Evolutionary conservation across 495 filamentous ascomycete genomes (phyloP).

Genomic region (Xylaria nigripes): DNA sequence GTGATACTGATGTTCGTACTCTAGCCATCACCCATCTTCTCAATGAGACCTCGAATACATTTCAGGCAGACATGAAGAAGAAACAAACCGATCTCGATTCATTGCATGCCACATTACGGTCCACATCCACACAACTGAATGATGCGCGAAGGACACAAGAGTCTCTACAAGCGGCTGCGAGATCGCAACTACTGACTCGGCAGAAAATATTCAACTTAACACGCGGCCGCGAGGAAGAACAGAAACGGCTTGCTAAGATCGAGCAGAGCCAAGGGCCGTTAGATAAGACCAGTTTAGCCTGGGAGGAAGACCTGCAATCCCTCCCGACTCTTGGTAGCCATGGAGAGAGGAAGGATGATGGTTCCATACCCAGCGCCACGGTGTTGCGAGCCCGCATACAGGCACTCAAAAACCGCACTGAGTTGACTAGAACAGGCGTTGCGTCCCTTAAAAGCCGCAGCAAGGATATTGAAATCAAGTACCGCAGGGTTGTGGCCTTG

Average conservation of each 20-base stretch:
- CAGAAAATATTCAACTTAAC: slow-evolving; percentile 42
- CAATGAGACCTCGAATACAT: slow-evolving; percentile 60
- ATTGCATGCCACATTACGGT: slow-evolving; percentile 66
- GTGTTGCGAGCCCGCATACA: slow-evolving; percentile 38
- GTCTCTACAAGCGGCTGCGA: slow-evolving; percentile 50
- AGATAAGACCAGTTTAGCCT: slow-evolving; percentile 24
- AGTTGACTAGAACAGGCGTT: slow-evolving; percentile 51
- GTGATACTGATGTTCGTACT: slow-evolving; percentile 4
- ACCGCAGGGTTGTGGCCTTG: slow-evolving; percentile 59
- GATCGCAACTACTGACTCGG: slow-evolving; percentile 35
- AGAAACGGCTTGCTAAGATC: slow-evolving; percentile 30
- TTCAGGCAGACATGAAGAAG: slow-evolving; percentile 63
- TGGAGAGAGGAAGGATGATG: slow-evolving; percentile 12
- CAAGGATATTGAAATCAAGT: slow-evolving; percentile 59
- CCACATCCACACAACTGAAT: slow-evolving; percentile 67
- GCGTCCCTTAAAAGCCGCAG: slow-evolving; percentile 49
- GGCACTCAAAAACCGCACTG: slow-evolving; percentile 46
- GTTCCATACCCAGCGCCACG: slow-evolving; percentile 28
- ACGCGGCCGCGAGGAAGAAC: slow-evolving; percentile 42
- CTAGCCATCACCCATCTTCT: slow-evolving; percentile 68
- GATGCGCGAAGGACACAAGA: slow-evolving; percentile 65
- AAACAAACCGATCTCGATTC: slow-evolving; percentile 77
- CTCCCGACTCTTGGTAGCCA: not conserved
- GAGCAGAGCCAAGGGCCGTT: slow-evolving; percentile 32
- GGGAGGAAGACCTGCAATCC: slow-evolving; percentile 31